These are phyloP conservation scores for Fusarium nurragi DNA, from an alignment of 2,329 filamentous ascomycete genomes.

Conservation along the genomic window DNA sequence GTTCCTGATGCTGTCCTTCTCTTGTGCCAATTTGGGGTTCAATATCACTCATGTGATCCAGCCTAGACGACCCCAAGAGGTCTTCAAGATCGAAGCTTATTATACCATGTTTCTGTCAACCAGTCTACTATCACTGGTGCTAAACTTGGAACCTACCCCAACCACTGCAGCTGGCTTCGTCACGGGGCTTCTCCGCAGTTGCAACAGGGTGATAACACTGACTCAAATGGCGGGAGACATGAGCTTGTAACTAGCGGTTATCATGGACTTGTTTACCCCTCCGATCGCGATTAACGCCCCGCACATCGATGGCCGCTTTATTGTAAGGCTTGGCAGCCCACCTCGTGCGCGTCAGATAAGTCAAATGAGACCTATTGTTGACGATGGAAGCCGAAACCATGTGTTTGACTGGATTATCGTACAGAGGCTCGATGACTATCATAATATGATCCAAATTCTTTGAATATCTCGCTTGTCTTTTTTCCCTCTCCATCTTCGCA, in stretches of 20 bases:
- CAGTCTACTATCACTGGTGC: background rate
- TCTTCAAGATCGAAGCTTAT: background rate
- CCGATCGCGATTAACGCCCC: slow-evolving; percentile 1
- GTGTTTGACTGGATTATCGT: slow-evolving; percentile 12
- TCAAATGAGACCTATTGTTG: slow-evolving; percentile 8
- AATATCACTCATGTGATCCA: background rate
- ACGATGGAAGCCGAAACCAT: slow-evolving; percentile 14
- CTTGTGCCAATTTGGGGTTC: background rate
- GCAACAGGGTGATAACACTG: slow-evolving; percentile 24
- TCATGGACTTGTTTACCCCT: slow-evolving; percentile 7
- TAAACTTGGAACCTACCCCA: slow-evolving; percentile 14
- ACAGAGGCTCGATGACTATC: slow-evolving; percentile 27
- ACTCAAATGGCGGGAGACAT: slow-evolving; percentile 31
- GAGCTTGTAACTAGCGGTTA: slow-evolving; percentile 1
- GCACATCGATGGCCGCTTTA: slow-evolving; percentile 17
- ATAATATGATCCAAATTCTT: slow-evolving; percentile 12
- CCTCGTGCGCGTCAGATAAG: slow-evolving; percentile 26
- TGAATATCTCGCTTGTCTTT: slow-evolving; percentile 4
- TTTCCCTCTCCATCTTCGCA: slow-evolving; percentile 3
- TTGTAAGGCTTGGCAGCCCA: slow-evolving; percentile 24
- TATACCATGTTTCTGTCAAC: background rate
- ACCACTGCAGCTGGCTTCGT: slow-evolving; percentile 32
- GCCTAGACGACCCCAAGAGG: background rate
- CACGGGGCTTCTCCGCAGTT: slow-evolving; percentile 38
- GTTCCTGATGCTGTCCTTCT: background rate